Base-by-base conservation (phyloP, 2,329 filamentous ascomycete species). In the Paracorniculantispora psalliotae region DNA sequence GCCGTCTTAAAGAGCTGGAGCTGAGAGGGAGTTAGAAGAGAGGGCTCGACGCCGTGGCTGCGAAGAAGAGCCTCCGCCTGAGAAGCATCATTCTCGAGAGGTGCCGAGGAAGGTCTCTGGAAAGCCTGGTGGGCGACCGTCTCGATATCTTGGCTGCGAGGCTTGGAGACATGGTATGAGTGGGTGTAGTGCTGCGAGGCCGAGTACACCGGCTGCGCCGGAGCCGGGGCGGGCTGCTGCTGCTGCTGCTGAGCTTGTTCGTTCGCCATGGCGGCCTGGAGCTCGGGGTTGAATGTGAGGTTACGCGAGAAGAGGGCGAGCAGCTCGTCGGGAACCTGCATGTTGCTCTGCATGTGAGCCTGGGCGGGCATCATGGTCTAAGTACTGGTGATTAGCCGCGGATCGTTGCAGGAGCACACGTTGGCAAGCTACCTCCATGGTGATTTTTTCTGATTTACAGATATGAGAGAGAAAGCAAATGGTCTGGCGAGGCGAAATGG, bases 111-210 rank as follows among this genome's bases (percentile, higher is more conserved):
- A 21, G 75, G 78, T 53, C 78, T 74, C 60, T 75, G 73, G 1
- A 72, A 67, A 28, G 77, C 73, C 60, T 71, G 69, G 43, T 66
- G 68, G 59, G 61, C 21, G 13, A 47, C 28, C 12, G 25, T 64
- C 23, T 64, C 59, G 5, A 66, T 63, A 43, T 72, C 66, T 48
- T 68, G 67, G 61, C 63, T 69, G 61, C 63, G 67, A 48, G 70
- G 62, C 57, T 79, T 77, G 21, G 64, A 62, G 30, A 67, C 69
- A 70, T 96, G 90, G 47, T 88, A 79, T 9, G 90, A 91, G 69
- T 92, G 91, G 63, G 88, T 88, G 72, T 96, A 96, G 72, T 96
- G 91, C 68, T 90, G 87, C 10, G 90, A 89, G 65, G 90, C 84
- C 60, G 82, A 86, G 75, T 94, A 96, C 62, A 90, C 87, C 59